Evolutionary conservation across 768 basidiomycete species (phyloP).

Genomic region (Rubroboletus pulcherrimus): DNA sequence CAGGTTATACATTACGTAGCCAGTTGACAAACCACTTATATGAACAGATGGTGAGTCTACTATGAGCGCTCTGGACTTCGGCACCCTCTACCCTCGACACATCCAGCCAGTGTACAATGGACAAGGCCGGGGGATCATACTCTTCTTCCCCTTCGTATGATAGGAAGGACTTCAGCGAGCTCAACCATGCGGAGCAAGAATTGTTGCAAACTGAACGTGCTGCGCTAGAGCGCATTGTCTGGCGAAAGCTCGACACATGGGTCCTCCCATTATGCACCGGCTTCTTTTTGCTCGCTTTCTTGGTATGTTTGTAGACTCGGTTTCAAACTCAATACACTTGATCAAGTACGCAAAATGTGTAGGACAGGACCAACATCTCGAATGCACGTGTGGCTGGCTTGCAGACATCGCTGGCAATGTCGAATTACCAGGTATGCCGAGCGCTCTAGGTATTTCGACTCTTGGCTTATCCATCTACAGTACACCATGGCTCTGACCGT

Average conservation of each 20-base stretch:
- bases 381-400: constrained; percentile 63
- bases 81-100: neutral
- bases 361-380: constrained; percentile 46
- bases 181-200: neutral
- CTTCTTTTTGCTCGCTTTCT: constrained; percentile 48
- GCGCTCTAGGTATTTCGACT: neutral
- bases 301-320: constrained; percentile 35
- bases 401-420: constrained; percentile 43
- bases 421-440: constrained; percentile 26
- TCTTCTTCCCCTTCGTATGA: neutral
- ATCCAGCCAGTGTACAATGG: neutral
- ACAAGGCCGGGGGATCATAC: neutral
- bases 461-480: constrained; percentile 12
- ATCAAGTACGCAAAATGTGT: neutral
- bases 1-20: too few relatives aligned
- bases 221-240: constrained; percentile 37
- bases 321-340: neutral
- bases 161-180: neutral
- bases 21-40: too few relatives aligned
- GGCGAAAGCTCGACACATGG: constrained; percentile 48
- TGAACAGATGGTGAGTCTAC: too few relatives aligned
- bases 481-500: constrained; percentile 34
- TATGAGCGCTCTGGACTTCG: neutral
- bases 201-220: constrained; percentile 6
- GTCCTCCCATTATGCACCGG: constrained; percentile 47